A percentile compares a stretch with the other conserved stretches of the same genome.
Evolutionary conservation across 495 filamentous ascomycete genomes (phyloP).

Genomic region (Glonium stellatum): DNA sequence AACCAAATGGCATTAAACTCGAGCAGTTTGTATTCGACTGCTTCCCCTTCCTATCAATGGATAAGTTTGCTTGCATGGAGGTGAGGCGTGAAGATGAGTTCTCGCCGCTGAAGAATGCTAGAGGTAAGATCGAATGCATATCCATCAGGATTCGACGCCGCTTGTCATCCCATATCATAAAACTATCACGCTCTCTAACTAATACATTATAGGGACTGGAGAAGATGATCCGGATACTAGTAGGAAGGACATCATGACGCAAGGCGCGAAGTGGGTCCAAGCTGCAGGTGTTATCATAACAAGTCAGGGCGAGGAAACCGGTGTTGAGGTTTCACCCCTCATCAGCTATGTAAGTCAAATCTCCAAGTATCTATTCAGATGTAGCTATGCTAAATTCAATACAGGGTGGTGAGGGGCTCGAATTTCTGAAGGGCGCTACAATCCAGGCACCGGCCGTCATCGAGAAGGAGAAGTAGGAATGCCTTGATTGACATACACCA

Average conservation of each 20-base stretch:
- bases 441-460: slow-evolving; percentile 72
- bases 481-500: background rate
- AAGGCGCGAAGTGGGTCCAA: slow-evolving; percentile 78
- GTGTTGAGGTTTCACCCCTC: slow-evolving; percentile 87
- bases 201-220: slow-evolving; percentile 55
- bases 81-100: slow-evolving; percentile 97
- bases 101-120: slow-evolving; percentile 94
- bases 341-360: slow-evolving; percentile 81
- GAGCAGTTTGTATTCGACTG: slow-evolving; percentile 99
- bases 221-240: slow-evolving; percentile 94
- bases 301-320: slow-evolving; percentile 59
- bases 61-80: slow-evolving; percentile 91
- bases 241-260: slow-evolving; percentile 77
- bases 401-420: slow-evolving; percentile 88
- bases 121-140: slow-evolving; percentile 19
- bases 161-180: background rate
- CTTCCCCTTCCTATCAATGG: slow-evolving; percentile 80
- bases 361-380: slow-evolving; percentile 26
- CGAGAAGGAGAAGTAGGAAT: slow-evolving; percentile 56
- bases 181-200: background rate
- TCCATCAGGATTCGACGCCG: no score
- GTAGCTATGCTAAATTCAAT: slow-evolving; percentile 16
- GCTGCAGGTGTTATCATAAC: slow-evolving; percentile 69
- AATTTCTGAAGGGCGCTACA: slow-evolving; percentile 63
- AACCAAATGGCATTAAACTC: slow-evolving; percentile 96